Percentiles rank a stretch among this genome's conserved stretches.
Conservation (phyloP, 2,329 filamentous ascomycete species). For the Chaetoscypha palmicola region DNA sequence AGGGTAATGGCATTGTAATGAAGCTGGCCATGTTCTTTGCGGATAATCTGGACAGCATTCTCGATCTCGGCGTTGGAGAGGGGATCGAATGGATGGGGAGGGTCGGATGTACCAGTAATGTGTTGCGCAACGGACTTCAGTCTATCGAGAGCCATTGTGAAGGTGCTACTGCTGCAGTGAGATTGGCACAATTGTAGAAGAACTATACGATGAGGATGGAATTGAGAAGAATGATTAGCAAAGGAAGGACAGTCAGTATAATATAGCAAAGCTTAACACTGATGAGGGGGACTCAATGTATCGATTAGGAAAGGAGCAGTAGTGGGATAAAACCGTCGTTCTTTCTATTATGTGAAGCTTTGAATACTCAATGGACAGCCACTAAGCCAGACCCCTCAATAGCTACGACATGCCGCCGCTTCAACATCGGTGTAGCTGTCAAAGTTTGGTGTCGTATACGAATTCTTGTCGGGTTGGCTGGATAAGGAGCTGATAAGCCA, state of each 20-base stretch:
- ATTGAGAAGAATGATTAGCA: background rate
- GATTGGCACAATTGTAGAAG: background rate
- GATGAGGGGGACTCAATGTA: conserved; percentile 6
- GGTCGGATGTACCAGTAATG: conserved; percentile 45
- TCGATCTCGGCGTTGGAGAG: conserved; percentile 68
- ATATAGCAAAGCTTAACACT: conserved; percentile 4
- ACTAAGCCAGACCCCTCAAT: background rate
- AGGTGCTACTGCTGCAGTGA: too few species aligned
- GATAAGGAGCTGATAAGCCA: conserved; percentile 1
- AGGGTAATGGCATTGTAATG: conserved; percentile 84
- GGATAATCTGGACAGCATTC: conserved; percentile 59
- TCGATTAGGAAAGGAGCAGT: conserved; percentile 4
- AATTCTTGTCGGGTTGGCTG: conserved; percentile 1
- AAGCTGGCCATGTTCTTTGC: conserved; percentile 61
- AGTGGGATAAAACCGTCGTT: conserved; percentile 2
- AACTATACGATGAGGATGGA: background rate
- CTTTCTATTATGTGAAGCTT: conserved; percentile 4
- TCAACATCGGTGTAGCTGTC: background rate
- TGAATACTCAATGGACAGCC: background rate
- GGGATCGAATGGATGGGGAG: conserved; percentile 71
- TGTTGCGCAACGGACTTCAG: conserved; percentile 58
- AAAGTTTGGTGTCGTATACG: background rate
- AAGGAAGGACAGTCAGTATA: background rate
- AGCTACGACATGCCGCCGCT: background rate
- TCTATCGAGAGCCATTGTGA: conserved; percentile 53